phyloP scores from a whole-genome alignment of 2,329 filamentous ascomycete genomes.

The Orbilia quercus region DNA sequence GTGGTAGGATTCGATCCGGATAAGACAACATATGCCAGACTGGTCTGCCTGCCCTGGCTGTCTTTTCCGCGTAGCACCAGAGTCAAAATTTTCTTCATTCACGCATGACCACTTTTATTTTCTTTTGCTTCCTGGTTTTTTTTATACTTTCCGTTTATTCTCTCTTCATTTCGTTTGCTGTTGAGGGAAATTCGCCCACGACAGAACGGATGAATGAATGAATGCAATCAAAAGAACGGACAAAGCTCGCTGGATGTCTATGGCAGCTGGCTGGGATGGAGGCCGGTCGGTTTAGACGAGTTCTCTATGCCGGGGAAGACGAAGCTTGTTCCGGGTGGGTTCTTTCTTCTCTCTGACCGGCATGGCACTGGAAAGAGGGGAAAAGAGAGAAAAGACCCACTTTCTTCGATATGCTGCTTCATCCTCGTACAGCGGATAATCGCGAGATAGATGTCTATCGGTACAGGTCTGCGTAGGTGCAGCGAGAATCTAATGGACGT shows the following conservation, averaged over 20 bases:
- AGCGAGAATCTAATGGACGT: neutral
- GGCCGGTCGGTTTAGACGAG: slow-evolving; percentile 39
- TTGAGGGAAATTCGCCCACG: slow-evolving; percentile 50
- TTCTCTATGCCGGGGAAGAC: slow-evolving; percentile 52
- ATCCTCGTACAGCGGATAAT: slow-evolving; percentile 11
- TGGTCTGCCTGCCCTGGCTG: too few relatives aligned
- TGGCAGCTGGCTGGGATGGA: slow-evolving; percentile 1
- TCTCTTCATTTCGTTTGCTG: slow-evolving; percentile 6
- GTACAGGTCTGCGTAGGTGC: neutral
- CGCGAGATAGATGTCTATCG: slow-evolving; percentile 25
- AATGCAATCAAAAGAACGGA: slow-evolving; percentile 21
- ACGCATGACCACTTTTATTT: slow-evolving; percentile 40
- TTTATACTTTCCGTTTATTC: too few relatives aligned
- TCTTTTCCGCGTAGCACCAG: slow-evolving; percentile 9
- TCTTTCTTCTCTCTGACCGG: slow-evolving; percentile 7
- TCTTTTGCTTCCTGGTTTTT: neutral
- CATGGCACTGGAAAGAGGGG: slow-evolving; percentile 15
- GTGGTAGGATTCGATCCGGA: neutral
- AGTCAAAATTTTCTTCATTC: slow-evolving; percentile 14
- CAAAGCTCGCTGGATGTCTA: slow-evolving; percentile 25
- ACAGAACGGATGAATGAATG: neutral
- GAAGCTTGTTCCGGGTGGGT: slow-evolving; percentile 50
- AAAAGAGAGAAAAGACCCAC: slow-evolving; percentile 27
- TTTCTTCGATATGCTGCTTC: slow-evolving; percentile 6
- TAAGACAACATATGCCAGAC: neutral